These are phyloP conservation scores for Areca catechu DNA, from an alignment of 176 grass and related monocot genomes.

Conservation along the genomic window DNA sequence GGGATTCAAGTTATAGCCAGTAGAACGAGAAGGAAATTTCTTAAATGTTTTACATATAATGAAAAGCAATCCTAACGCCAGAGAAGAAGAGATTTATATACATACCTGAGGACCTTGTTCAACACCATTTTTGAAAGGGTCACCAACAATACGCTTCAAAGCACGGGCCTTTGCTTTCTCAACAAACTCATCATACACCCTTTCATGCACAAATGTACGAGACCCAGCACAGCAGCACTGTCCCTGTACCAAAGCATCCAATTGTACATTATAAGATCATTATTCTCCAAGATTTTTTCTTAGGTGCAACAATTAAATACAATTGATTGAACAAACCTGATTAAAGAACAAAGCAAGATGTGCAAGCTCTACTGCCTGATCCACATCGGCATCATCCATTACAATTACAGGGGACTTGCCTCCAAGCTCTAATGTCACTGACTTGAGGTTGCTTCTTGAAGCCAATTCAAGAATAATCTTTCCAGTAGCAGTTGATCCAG, in stretches of 20 bases:
- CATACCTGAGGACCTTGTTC: conserved; percentile 90
- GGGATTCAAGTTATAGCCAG: no score
- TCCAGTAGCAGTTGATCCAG: conserved; percentile 72
- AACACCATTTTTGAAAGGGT: conserved; percentile 68
- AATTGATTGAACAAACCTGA: conserved; percentile 40
- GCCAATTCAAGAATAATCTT: conserved; percentile 71
- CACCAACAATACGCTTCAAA: conserved; percentile 64
- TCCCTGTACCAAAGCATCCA: conserved; percentile 29
- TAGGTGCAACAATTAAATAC: neutral
- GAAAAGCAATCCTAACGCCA: no score
- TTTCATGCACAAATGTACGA: conserved; percentile 88
- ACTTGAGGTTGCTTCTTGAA: conserved; percentile 84
- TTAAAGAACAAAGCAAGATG: conserved; percentile 91
- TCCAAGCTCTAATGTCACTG: conserved; percentile 83
- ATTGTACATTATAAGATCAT: neutral
- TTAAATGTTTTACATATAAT: no score
- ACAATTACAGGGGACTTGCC: conserved; percentile 90
- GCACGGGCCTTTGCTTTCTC: conserved; percentile 82
- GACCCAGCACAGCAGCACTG: conserved; percentile 96
- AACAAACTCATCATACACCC: conserved; percentile 83
- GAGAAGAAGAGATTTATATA: no score
- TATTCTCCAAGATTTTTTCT: neutral
- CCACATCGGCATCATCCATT: conserved; percentile 80
- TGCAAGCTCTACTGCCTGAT: conserved; percentile 84
- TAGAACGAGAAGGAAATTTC: no score